Percentiles rank a stretch among this genome's conserved stretches.
Conservation (phyloP, 2,329 filamentous ascomycete species). For the Neonectria hederae region DNA sequence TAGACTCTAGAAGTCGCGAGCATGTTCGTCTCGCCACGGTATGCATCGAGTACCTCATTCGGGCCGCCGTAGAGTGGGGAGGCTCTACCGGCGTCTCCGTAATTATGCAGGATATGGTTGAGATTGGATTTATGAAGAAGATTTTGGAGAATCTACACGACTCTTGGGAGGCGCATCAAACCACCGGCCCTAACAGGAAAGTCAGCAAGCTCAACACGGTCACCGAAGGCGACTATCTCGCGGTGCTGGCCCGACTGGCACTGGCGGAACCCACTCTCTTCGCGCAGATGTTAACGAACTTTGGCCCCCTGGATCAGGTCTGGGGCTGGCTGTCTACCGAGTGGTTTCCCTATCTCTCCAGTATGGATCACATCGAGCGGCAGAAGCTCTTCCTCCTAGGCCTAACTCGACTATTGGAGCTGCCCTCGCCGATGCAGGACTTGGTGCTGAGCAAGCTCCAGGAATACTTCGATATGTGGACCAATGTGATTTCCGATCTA, state of each 20-base stretch:
- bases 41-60: slow-evolving; percentile 72
- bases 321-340: slow-evolving; percentile 69
- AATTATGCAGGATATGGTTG: slow-evolving; percentile 72
- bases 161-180: slow-evolving; percentile 79
- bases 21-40: slow-evolving; percentile 66
- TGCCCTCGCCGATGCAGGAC: slow-evolving; percentile 65
- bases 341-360: slow-evolving; percentile 76
- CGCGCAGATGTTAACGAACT: slow-evolving; percentile 62
- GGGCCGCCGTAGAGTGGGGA: slow-evolving; percentile 69
- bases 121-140: slow-evolving; percentile 68
- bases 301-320: slow-evolving; percentile 58
- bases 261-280: slow-evolving; percentile 77
- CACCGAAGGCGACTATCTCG: slow-evolving; percentile 86
- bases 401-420: slow-evolving; percentile 75
- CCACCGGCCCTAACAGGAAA: slow-evolving; percentile 80
- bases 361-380: slow-evolving; percentile 70
- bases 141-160: slow-evolving; percentile 74
- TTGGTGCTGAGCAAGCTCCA: slow-evolving; percentile 72
- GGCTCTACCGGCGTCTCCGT: slow-evolving; percentile 68
- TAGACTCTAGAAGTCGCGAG: slow-evolving; percentile 65
- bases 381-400: slow-evolving; percentile 79
- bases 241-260: slow-evolving; percentile 80
- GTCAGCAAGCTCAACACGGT: slow-evolving; percentile 75
- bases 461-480: slow-evolving; percentile 81
- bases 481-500: slow-evolving; percentile 72